Percentiles rank a stretch among this genome's conserved stretches.
Conservation (phyloP, 2,329 filamentous ascomycete species). For the Gnomoniopsis sp. region DNA sequence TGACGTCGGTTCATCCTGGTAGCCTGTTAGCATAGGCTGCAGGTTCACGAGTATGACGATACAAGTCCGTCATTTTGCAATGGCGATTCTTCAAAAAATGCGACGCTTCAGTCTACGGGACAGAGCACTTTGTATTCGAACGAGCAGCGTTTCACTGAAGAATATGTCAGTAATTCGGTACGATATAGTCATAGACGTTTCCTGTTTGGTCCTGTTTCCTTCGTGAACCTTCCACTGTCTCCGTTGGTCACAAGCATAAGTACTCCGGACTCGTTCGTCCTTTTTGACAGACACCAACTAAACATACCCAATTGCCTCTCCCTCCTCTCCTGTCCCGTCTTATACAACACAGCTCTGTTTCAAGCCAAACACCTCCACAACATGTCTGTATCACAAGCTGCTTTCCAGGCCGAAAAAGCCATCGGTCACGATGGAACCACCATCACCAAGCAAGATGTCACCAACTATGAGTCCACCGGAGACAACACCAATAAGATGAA, state of each 20-base stretch:
- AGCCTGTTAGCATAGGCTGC: neutral
- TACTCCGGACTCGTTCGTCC: too few species aligned
- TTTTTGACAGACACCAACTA: too few species aligned
- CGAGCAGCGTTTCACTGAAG: too few species aligned
- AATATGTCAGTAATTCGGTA: too few species aligned
- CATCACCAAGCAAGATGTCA: constrained; percentile 65
- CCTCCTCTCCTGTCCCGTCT: too few species aligned
- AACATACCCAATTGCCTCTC: too few species aligned
- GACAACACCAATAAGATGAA: constrained; percentile 66
- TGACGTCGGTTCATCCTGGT: neutral
- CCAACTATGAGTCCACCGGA: constrained; percentile 49
- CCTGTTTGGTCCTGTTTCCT: too few species aligned
- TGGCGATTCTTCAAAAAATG: neutral
- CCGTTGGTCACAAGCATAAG: too few species aligned
- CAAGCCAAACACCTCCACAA: neutral
- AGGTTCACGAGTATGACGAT: neutral
- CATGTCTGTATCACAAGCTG: constrained; percentile 64
- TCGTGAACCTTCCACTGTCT: too few species aligned
- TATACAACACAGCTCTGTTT: too few species aligned
- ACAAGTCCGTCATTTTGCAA: neutral
- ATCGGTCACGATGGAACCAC: constrained; percentile 67
- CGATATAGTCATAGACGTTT: too few species aligned
- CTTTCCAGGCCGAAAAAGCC: constrained; percentile 61
- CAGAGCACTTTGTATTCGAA: neutral
- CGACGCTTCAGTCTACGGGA: neutral